phyloP scores from a whole-genome alignment of 371 early-diverging fungal genomes.

The Phascolomyces articulosus region DNA sequence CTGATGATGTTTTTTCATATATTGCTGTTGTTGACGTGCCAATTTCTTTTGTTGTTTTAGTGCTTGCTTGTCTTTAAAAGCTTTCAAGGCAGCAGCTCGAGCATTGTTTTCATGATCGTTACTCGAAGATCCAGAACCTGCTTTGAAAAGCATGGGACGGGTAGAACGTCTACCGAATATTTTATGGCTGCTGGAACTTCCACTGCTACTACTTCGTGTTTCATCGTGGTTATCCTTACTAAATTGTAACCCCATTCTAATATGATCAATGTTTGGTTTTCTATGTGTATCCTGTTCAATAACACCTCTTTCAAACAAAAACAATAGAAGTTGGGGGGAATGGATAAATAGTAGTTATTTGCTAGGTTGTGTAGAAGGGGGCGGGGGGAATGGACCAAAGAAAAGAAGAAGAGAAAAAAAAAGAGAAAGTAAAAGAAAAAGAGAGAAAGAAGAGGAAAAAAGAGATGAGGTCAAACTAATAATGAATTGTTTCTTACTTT shows the following conservation, averaged over 20 bases:
- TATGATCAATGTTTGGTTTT: too few species aligned
- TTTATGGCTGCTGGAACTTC: neutral
- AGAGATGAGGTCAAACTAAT: slow-evolving; percentile 7
- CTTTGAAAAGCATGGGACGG: neutral
- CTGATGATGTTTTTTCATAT: neutral
- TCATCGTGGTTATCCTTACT: neutral
- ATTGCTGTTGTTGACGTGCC: neutral
- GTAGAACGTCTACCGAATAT: neutral
- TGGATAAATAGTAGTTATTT: too few species aligned
- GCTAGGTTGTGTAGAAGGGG: too few species aligned
- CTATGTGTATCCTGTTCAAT: too few species aligned
- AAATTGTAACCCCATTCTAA: slow-evolving; percentile 1
- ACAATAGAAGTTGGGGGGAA: too few species aligned
- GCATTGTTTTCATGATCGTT: neutral
- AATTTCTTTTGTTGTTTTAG: too few species aligned
- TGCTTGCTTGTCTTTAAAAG: neutral
- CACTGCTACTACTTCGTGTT: neutral
- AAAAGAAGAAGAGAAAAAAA: too few species aligned
- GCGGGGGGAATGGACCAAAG: too few species aligned
- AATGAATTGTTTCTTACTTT: too few species aligned
- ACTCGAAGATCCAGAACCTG: neutral
- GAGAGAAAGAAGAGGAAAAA: neutral
- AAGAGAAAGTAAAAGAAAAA: neutral
- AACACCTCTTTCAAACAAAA: too few species aligned
- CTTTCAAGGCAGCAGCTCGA: neutral